phyloP scores from a whole-genome alignment of 2,329 filamentous ascomycete species.

The Fusarium musae region DNA sequence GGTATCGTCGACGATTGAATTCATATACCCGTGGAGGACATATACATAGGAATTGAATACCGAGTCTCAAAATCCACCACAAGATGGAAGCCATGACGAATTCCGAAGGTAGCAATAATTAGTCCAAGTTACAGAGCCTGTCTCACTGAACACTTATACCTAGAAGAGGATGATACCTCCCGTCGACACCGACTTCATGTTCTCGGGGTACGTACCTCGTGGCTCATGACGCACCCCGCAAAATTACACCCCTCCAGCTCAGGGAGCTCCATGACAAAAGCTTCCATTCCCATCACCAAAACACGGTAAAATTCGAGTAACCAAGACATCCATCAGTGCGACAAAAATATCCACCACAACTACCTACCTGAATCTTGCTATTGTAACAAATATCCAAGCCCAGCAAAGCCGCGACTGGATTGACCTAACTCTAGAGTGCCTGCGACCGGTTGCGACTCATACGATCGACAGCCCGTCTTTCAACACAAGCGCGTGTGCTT shows the following conservation, averaged over 20 bases:
- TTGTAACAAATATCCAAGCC: background rate
- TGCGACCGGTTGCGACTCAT: background rate
- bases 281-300: conserved; percentile 15
- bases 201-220: conserved; percentile 6
- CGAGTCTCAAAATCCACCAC: background rate
- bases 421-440: background rate
- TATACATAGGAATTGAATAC: background rate
- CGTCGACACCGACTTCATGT: background rate
- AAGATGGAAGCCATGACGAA: background rate
- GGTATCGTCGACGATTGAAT: background rate
- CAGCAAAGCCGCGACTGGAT: background rate
- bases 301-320: conserved; percentile 12
- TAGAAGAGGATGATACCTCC: background rate
- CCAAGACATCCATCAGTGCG: background rate
- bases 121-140: background rate
- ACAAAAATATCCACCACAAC: background rate
- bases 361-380: background rate
- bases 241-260: conserved; percentile 39
- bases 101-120: background rate
- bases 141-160: background rate
- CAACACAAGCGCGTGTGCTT: conserved; percentile 1
- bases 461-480: background rate
- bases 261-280: conserved; percentile 25
- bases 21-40: background rate
- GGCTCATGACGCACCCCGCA: conserved; percentile 30